Base-by-base conservation (phyloP, 805 yeast genomes). In the Sugiyamaella valdiviana region DNA sequence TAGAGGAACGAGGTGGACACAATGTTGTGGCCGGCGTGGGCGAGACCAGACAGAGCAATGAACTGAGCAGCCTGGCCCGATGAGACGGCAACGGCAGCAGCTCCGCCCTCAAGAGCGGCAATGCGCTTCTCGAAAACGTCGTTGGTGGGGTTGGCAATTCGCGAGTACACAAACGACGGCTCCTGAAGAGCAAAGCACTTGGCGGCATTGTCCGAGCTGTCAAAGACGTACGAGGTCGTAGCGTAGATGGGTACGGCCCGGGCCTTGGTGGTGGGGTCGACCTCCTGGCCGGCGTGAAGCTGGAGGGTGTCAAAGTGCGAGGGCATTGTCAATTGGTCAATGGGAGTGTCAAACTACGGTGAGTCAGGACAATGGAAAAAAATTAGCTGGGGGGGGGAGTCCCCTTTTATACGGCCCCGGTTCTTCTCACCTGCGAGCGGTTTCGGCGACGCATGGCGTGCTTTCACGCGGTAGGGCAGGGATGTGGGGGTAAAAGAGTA, bases 61-160 rank as follows among this genome's bases (percentile, higher is more conserved):
- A 88, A 79, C 67, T 90, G 96, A 22, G 98, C 97, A 47, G 97
- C 91, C 71, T 90, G 96, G 53, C 99, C 99, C n/a, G 97, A 89
- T 19, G 95, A 68, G 21, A 84, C 83, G 5, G 96, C 95, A 48
- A 91, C 70, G 3, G 95, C 98, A 51, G 85, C 95, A 45, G 81
- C 82, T 63, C 98, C 99, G 50, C 85, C 83, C 70, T 91, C 99
- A 52, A 91, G 77, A 45, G 95, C 95, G 47, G 96, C 95, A 51
- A 91, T 76, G 71, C 99, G 79, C 65, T 85, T 79, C 70, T 91
- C 99, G 54, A 91, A 85, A 21, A 85, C 91, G 60, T 85, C 95
- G 50, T 77, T 83, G 51, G 99, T 91, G 54, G 99, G 99, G 72
- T 91, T 91, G 78, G 79, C 82, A 57, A 91, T 75, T 66, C 99